phyloP scores from a whole-genome alignment of 768 basidiomycete genomes.

The Aureoboletus auriporus region DNA sequence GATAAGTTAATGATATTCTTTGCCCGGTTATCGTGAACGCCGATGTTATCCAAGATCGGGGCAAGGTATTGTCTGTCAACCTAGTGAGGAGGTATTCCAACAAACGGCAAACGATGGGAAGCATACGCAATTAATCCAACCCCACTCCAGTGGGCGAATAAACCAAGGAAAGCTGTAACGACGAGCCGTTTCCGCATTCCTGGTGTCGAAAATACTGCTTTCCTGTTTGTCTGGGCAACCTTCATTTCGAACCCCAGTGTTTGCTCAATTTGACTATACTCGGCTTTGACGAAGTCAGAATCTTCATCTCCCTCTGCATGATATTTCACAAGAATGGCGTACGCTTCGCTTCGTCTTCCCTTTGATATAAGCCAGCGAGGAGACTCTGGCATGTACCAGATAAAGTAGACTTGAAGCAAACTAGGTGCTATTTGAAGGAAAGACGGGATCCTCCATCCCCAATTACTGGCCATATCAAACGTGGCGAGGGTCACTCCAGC shows the following conservation, averaged over 20 bases:
- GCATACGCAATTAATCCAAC: not conserved
- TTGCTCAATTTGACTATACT: slow-evolving; percentile 52
- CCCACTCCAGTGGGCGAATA: slow-evolving; percentile 14
- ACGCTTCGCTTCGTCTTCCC: slow-evolving; percentile 48
- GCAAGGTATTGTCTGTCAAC: slow-evolving; percentile 7
- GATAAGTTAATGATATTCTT: slow-evolving; percentile 16
- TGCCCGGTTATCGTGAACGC: slow-evolving; percentile 14
- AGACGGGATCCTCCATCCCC: slow-evolving; percentile 64
- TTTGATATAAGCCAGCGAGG: slow-evolving; percentile 62
- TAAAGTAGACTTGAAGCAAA: slow-evolving; percentile 48
- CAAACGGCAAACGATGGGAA: fast-evolving
- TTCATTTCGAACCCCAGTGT: slow-evolving; percentile 37
- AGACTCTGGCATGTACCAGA: slow-evolving; percentile 61
- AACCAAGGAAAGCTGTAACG: slow-evolving; percentile 8
- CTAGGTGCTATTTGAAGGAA: slow-evolving; percentile 56
- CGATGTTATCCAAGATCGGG: slow-evolving; percentile 15
- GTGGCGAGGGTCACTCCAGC: slow-evolving; percentile 59
- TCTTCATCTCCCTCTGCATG: slow-evolving; percentile 54
- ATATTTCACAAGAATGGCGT: slow-evolving; percentile 47
- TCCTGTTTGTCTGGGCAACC: not conserved
- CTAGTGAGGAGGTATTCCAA: not conserved
- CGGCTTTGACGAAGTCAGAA: slow-evolving; percentile 54
- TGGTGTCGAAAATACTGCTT: not conserved
- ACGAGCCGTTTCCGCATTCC: slow-evolving; percentile 16
- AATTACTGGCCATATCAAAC: slow-evolving; percentile 51